A percentile compares a stretch with the other conserved stretches of the same genome.
Evolutionary conservation across 176 grass and related monocot species (phyloP).

Genomic region (Musa schizocarpa): DNA sequence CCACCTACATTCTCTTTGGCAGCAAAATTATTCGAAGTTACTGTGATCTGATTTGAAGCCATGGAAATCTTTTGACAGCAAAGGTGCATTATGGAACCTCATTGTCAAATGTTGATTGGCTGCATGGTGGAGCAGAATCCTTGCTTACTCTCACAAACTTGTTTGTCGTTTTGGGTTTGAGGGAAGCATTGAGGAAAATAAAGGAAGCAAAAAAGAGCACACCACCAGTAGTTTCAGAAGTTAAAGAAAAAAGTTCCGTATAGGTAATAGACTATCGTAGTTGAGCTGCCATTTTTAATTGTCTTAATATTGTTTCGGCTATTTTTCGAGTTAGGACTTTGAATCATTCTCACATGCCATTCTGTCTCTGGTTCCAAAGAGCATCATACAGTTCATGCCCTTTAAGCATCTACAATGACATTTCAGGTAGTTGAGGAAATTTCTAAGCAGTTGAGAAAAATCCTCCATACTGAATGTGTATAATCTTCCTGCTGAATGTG

Average conservation of each 20-base stretch:
- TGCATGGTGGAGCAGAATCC: constrained; percentile 73
- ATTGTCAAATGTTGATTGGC: constrained; percentile 67
- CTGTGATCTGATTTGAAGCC: not conserved
- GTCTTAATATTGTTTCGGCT: too few species aligned
- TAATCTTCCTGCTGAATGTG: too few species aligned
- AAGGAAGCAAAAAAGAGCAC: constrained; percentile 26
- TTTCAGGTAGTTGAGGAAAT: too few species aligned
- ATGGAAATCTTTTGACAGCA: constrained; percentile 28
- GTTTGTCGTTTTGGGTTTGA: constrained; percentile 73
- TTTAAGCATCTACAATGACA: too few species aligned
- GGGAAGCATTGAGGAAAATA: constrained; percentile 54
- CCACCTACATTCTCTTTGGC: constrained; percentile 7
- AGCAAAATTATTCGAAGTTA: not conserved
- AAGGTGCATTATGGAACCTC: constrained; percentile 86
- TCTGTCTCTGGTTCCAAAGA: too few species aligned
- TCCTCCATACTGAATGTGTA: too few species aligned
- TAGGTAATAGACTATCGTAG: constrained; percentile 18
- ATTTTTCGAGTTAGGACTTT: too few species aligned
- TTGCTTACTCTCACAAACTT: constrained; percentile 84
- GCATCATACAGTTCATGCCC: too few species aligned
- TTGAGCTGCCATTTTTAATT: too few species aligned
- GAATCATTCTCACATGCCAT: too few species aligned
- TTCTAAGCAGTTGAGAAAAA: too few species aligned
- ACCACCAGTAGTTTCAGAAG: constrained; percentile 33
- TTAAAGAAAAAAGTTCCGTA: constrained; percentile 54